Conservation (phyloP, 306 rosid genomes). For the Hippophae gyantsensis region DNA sequence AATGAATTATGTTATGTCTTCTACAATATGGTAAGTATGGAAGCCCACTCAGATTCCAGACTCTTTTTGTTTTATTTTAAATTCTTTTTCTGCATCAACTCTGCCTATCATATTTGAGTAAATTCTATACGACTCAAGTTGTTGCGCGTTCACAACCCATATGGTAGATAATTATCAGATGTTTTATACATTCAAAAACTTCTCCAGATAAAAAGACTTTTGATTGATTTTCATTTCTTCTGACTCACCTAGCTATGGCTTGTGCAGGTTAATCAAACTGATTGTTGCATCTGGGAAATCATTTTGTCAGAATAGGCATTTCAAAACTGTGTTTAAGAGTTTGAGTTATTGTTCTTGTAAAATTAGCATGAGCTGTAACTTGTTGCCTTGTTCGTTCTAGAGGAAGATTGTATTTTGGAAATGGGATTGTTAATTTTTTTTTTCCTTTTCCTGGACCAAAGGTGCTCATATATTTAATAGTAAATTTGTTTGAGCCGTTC, state of each 20-base stretch:
- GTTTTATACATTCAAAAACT: too few relatives aligned
- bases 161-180: too few relatives aligned
- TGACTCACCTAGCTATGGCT: background rate
- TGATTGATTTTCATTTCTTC: background rate
- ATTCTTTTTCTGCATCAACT: slow-evolving; percentile 7
- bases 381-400: background rate
- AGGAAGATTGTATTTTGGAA: slow-evolving; percentile 1
- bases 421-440: too few relatives aligned
- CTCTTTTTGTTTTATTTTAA: slow-evolving; percentile 1
- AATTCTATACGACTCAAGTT: too few relatives aligned
- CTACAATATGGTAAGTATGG: slow-evolving; percentile 9
- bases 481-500: too few relatives aligned
- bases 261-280: slow-evolving; percentile 6
- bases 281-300: background rate
- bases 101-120: background rate
- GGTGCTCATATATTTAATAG: too few relatives aligned
- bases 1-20: slow-evolving; percentile 19
- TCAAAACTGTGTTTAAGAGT: background rate
- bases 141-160: too few relatives aligned
- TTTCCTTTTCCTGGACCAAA: too few relatives aligned
- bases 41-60: background rate
- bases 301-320: slow-evolving; percentile 10
- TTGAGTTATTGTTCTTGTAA: background rate
- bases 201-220: too few relatives aligned
- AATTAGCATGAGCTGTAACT: background rate